Conservation (phyloP, 2,329 filamentous ascomycete species). For the Neonectria sp. region DNA sequence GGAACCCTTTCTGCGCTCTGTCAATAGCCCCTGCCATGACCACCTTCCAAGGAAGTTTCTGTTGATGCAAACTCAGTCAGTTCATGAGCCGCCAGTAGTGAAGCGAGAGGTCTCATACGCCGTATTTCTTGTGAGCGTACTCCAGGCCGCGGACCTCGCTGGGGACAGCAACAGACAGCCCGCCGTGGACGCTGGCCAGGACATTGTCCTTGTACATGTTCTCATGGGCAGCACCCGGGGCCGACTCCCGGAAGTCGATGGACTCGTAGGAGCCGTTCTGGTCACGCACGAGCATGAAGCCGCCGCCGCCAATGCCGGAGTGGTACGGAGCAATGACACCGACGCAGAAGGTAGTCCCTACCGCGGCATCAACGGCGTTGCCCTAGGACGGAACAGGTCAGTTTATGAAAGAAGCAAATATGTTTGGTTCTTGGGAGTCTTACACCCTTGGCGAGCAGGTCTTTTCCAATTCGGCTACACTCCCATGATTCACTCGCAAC, state of each 20-base stretch:
- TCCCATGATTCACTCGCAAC: conserved; percentile 79
- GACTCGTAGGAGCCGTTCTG: conserved; percentile 84
- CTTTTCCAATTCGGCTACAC: conserved; percentile 78
- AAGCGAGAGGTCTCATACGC: conserved; percentile 58
- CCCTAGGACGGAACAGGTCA: conserved; percentile 60
- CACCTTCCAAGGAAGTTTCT: conserved; percentile 76
- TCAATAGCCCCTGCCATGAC: conserved; percentile 82
- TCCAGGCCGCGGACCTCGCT: conserved; percentile 85
- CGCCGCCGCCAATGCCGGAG: conserved; percentile 88
- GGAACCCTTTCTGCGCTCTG: conserved; percentile 82
- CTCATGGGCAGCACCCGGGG: conserved; percentile 84
- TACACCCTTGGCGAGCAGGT: conserved; percentile 70
- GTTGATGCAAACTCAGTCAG: conserved; percentile 12
- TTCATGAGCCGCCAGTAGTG: neutral
- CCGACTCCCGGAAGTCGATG: conserved; percentile 92
- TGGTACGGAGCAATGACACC: conserved; percentile 85
- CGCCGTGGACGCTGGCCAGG: conserved; percentile 77
- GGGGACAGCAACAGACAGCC: conserved; percentile 80
- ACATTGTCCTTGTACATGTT: conserved; percentile 88
- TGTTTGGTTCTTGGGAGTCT: conserved; percentile 27
- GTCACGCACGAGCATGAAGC: conserved; percentile 87
- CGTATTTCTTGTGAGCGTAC: conserved; percentile 82
- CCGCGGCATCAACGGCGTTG: conserved; percentile 83
- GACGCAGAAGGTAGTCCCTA: conserved; percentile 82
- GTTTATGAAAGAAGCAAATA: neutral